Evolutionary conservation across 2,329 filamentous ascomycete genomes (phyloP), one percentile per base, ranked within the genome.

Genomic region (Aspergillus novofumigatus): DNA sequence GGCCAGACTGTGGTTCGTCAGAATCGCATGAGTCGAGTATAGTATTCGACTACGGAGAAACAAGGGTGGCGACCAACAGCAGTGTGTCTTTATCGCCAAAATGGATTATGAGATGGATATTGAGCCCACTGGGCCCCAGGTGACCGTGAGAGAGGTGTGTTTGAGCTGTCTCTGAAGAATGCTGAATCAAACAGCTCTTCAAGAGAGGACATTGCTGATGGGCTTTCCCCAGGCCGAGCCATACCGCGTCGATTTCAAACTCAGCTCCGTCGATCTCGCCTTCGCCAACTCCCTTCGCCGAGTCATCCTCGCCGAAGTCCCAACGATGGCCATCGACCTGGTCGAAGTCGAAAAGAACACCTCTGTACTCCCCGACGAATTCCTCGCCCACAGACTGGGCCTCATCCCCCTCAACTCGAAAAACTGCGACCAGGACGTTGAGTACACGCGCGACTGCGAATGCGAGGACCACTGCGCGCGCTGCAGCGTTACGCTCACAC

Each of bases 291-390:
- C 92, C 49, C 79, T 97, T 60, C 92, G 93, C 61, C 90, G 93
- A 71, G 83, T 91, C 58, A 93, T 97, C 78, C 87, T 96, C 64
- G 90, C 91, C 68, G 93, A 99, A 77, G 90, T 99, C 58, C 92
- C 93, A 10, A 97, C 91, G 25, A 87, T 97, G 67, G 92, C 94
- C 62, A 92, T 97, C 74, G 93, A 99, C 70, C 84, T 96, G 14
- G 92, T 97, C 61, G 91, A 97, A 75, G 87, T 99, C 63, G 88
- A 95, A 70, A 84, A 83, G 69, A 99, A 99, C 80, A 96, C 89
- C 57, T 95, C 92, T n/a, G 92, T 97, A 4, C 86, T 97, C 14
- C 90, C 93, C 59, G 93, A 99, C 76, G 93, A 99, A 76, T 96
- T 97, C 75, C 87, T 99, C 65, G 89, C 91, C 51, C 93, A 97